phyloP scores from a whole-genome alignment of 345 rosid species.

The Atalantia buxifolia region DNA sequence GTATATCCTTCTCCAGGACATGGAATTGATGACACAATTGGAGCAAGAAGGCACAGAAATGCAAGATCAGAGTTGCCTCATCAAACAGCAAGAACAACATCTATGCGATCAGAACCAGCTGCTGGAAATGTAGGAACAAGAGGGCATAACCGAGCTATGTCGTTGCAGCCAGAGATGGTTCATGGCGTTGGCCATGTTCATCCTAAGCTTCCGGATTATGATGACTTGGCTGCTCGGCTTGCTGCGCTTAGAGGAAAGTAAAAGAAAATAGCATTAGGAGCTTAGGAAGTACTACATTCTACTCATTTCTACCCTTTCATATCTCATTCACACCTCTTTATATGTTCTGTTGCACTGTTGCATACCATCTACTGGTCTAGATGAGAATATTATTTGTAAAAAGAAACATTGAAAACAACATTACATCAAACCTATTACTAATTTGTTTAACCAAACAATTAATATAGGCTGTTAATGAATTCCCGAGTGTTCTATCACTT shows the following conservation, averaged over 20 bases:
- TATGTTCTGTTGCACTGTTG: background rate
- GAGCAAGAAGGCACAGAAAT: background rate
- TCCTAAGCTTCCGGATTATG: constrained; percentile 58
- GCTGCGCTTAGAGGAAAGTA: constrained; percentile 35
- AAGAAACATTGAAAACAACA: background rate
- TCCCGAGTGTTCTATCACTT: background rate
- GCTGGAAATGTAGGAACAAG: background rate
- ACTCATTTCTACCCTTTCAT: background rate
- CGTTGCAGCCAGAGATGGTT: constrained; percentile 28
- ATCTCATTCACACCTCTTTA: background rate
- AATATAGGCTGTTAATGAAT: background rate
- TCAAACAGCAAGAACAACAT: constrained; percentile 22
- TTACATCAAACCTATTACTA: background rate
- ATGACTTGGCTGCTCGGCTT: constrained; percentile 44
- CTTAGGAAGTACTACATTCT: background rate
- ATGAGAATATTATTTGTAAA: background rate
- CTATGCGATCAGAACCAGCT: constrained; percentile 11
- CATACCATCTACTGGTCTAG: background rate
- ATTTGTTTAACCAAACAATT: background rate
- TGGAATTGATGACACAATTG: background rate
- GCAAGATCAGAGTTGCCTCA: constrained; percentile 23
- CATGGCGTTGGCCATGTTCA: constrained; percentile 37
- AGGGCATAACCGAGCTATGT: constrained; percentile 30
- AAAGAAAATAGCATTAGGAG: background rate
- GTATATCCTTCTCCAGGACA: constrained; percentile 2